Evolutionary conservation across 1,284 basidiomycete species (phyloP), one percentile per base, ranked within the genome.

Genomic region (Naganishia liquefaciens): DNA sequence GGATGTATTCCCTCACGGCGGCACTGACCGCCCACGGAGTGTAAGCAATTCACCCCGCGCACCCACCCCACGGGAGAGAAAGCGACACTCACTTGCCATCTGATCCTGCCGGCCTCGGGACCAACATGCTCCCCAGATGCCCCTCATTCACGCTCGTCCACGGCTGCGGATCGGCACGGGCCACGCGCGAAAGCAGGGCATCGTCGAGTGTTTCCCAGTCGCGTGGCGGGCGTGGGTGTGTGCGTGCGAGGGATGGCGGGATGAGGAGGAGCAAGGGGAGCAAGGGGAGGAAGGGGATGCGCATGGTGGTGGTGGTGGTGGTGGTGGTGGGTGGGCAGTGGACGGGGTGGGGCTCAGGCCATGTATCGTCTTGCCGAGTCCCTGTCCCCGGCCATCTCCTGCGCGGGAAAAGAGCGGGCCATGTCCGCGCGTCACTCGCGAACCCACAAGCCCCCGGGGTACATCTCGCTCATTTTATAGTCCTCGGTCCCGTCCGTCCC

Each of bases 61-160:
- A 25, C 13, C 30, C 19, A 13, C 2, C 5, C 25, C 46, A 25
- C 21, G n/a, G n/a, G n/a, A n/a, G n/a, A n/a, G n/a, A 13, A 39
- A 10, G 11, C 43, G 46, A 42, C 11, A 58, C 72, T 30, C 37
- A 74, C 79, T 77, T 79, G 72, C 76, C 77, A 46, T 75, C 67
- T 13, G 77, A 75, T 5, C 77, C 79, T 57, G 77, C 78, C 78
- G 86, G 80, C 71, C 92, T 82, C 21, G 92, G 92, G 65, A 94
- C 89, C 50, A 94, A 80, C 30, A 94, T 85, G 71, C 86, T 87
- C 3, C 87, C 87, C 61, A 94, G 73, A 79, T 94, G 91, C 2
- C 78, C 77, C 13, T 69, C 68, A 11, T 66, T 62, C 7, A 76
- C 74, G 10, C 67, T 68, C 9, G 60, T 46, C 76, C 75, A 79